A percentile compares a stretch with the other conserved stretches of the same genome.
Evolutionary conservation across 108 stramenopile genomes (phyloP).

Genomic region (Nannochloropsis oceanica): DNA sequence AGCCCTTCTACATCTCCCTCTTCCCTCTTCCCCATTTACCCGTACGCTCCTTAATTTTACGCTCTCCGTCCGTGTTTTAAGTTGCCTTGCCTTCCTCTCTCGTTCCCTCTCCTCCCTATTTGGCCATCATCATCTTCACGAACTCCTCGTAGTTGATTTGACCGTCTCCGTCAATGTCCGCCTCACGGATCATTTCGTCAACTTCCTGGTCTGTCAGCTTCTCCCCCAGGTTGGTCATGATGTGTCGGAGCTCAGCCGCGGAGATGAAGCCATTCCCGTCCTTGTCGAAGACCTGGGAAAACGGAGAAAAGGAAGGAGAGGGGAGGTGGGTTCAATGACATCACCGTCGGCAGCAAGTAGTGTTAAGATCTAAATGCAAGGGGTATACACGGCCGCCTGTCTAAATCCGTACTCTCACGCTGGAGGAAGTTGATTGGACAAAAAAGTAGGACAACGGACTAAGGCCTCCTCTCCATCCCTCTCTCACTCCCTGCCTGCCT

Average conservation of each 20-base stretch:
- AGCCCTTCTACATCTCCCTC: too few species aligned
- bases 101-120: neutral
- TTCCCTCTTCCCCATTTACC: neutral
- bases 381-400: neutral
- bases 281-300: conserved; percentile 52
- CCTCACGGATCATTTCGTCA: conserved; percentile 99
- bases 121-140: conserved; percentile 48
- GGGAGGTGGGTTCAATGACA: neutral
- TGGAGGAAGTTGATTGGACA: neutral
- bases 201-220: conserved; percentile 99
- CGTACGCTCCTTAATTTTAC: neutral
- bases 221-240: conserved; percentile 99
- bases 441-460: neutral
- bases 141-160: conserved; percentile 99
- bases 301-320: neutral
- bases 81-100: too few species aligned
- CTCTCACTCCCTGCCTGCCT: too few species aligned
- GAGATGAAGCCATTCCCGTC: conserved; percentile 99
- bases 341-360: neutral
- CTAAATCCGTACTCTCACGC: conserved; percentile 38
- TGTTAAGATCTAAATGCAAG: neutral
- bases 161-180: conserved; percentile 99
- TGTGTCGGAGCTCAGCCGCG: conserved; percentile 98
- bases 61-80: neutral
- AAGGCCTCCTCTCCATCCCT: neutral